Evolutionary conservation across 352 stramenopile genomes (phyloP).

Genomic region (Phytophthora tentaculata): DNA sequence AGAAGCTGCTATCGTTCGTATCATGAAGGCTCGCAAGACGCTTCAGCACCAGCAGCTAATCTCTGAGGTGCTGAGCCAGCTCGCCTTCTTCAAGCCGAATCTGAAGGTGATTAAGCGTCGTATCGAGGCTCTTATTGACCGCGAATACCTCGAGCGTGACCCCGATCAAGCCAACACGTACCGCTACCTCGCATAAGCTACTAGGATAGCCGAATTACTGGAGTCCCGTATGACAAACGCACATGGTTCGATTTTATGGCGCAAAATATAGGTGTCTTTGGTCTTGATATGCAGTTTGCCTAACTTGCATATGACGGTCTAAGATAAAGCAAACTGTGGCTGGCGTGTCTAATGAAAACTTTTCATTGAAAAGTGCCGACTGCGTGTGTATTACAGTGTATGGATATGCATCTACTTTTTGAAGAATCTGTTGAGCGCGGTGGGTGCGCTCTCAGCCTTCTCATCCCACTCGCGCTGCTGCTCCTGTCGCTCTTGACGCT

Average conservation of each 20-base stretch:
- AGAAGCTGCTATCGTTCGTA: conserved; percentile 99
- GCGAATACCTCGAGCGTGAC: conserved; percentile 98
- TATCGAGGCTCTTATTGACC: conserved; percentile 98
- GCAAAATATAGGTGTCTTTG: conserved; percentile 39
- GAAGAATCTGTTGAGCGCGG: conserved; percentile 89
- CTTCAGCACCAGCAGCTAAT: conserved; percentile 98
- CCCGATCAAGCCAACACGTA: conserved; percentile 96
- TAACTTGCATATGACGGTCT: too few relatives aligned
- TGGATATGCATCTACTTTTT: conserved; percentile 67
- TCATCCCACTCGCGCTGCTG: conserved; percentile 83
- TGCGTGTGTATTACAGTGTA: conserved; percentile 34
- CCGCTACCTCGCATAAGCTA: conserved; percentile 92
- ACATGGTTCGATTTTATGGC: conserved; percentile 22
- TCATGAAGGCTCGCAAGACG: conserved; percentile 99
- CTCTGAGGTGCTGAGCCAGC: conserved; percentile 97
- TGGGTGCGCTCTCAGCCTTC: conserved; percentile 76
- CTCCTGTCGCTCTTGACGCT: conserved; percentile 69
- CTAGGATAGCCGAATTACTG: conserved; percentile 14
- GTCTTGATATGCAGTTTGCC: conserved; percentile 18
- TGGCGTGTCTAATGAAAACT: conserved; percentile 12
- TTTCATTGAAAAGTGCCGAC: too few relatives aligned
- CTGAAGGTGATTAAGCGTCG: conserved; percentile 97
- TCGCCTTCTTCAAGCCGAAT: conserved; percentile 98
- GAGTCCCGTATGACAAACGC: not conserved
- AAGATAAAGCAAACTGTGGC: too few relatives aligned